Conservation (phyloP, 2,329 filamentous ascomycete genomes). For the Microsporum ferrugineum region DNA sequence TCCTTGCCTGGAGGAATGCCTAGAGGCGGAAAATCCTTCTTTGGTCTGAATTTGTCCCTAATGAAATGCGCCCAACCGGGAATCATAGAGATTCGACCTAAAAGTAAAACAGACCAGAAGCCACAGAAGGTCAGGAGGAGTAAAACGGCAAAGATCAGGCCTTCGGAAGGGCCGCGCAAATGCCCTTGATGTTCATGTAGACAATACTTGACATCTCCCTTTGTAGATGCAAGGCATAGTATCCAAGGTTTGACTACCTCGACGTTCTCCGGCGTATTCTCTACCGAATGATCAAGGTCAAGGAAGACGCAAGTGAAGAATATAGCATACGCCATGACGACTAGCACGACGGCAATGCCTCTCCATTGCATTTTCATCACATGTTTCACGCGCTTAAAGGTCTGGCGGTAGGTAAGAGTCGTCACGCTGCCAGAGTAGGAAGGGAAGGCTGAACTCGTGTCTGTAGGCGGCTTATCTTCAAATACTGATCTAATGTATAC, state of each 20-base stretch:
- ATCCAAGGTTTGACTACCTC: conserved; percentile 55
- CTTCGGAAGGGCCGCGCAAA: conserved; percentile 57
- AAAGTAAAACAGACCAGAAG: conserved; percentile 69
- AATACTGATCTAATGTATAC: conserved; percentile 79
- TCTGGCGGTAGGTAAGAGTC: conserved; percentile 72
- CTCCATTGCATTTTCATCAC: conserved; percentile 91
- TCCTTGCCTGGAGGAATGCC: conserved; percentile 53
- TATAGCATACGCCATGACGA: conserved; percentile 82
- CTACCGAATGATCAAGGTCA: conserved; percentile 64
- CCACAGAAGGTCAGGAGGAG: conserved; percentile 77
- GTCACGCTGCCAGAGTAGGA: conserved; percentile 65
- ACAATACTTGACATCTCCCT: conserved; percentile 56
- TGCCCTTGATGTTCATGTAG: conserved; percentile 42
- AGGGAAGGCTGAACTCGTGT: conserved; percentile 58
- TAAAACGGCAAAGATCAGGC: conserved; percentile 68
- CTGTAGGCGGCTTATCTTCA: conserved; percentile 59
- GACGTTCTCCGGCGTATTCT: conserved; percentile 45
- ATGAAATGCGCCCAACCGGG: conserved; percentile 66
- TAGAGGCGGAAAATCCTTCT: conserved; percentile 67
- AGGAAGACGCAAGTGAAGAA: conserved; percentile 91
- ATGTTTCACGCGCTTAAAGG: conserved; percentile 73
- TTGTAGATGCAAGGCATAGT: conserved; percentile 50
- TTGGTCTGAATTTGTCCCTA: conserved; percentile 35
- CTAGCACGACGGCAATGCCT: conserved; percentile 75
- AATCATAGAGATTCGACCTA: conserved; percentile 76